phyloP scores from a whole-genome alignment of 768 basidiomycete genomes.

The Suillus paluster region DNA sequence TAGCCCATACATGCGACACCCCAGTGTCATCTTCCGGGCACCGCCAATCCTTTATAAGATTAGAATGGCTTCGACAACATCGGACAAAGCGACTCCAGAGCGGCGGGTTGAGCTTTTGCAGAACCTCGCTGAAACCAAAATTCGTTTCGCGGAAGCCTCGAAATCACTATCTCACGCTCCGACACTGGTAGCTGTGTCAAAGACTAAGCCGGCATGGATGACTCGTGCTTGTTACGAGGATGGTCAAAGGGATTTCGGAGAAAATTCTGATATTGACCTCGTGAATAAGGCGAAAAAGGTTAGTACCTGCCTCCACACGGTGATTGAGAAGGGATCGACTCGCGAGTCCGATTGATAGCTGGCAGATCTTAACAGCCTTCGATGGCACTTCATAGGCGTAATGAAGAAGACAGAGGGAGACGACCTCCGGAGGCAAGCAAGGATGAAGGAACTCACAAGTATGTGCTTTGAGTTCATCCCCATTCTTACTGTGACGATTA shows the following conservation, averaged over 20 bases:
- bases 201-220: conserved; percentile 89
- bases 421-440: conserved; percentile 86
- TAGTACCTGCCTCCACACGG: conserved; percentile 24
- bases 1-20: neutral
- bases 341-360: conserved; percentile 5
- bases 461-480: conserved; percentile 21
- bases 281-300: conserved; percentile 83
- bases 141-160: conserved; percentile 46
- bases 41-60: conserved; percentile 13
- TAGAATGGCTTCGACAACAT: conserved; percentile 23
- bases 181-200: conserved; percentile 89
- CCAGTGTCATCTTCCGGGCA: conserved; percentile 5
- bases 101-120: conserved; percentile 56
- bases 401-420: conserved; percentile 8
- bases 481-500: conserved; percentile 9
- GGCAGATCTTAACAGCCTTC: conserved; percentile 80
- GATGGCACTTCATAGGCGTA: conserved; percentile 96
- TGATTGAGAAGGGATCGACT: neutral
- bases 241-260: conserved; percentile 92
- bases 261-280: conserved; percentile 96
- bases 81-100: conserved; percentile 36
- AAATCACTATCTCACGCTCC: conserved; percentile 26
- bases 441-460: conserved; percentile 84
- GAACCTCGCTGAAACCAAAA: conserved; percentile 55
- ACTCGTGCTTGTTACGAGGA: conserved; percentile 80